Evolutionary conservation across 2,329 filamentous ascomycete species (phyloP), one percentile per base, ranked within the genome.

Genomic region (Fusarium sp.): DNA sequence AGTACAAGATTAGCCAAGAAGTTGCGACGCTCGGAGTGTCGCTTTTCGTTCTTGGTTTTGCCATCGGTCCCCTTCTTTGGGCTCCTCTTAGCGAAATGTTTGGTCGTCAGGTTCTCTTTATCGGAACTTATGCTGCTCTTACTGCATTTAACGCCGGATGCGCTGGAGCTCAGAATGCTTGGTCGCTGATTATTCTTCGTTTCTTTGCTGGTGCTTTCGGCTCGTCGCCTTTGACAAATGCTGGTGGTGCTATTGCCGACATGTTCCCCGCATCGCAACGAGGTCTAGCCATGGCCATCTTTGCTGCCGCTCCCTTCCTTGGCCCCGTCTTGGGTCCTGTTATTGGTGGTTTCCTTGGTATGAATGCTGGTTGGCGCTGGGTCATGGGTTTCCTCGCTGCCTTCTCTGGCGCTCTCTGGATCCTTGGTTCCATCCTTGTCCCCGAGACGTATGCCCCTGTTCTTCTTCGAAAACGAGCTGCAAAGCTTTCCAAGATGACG

Each of bases 301-400:
- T 95, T 81, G 91, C 88, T 20, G 93, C 93, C 1, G 93, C 93
- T 2, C 93, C 93, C 0, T 95, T 95, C 81, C 81, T 93, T 67
- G 92, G 92, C 58, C 92, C 92, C 5, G 85, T 96, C 0, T 65
- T 73, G 14, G 71, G 71, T 3, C 71, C 71, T 6, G 51, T 73
- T 16, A 88, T 91, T 10, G 94, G 94, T 71, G 94, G 93, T 10
- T 96, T 91, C 77, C 84, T 95, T 1, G 87, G 87, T 11, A 91
- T 94, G 77, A 88, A 87, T 1, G 83, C 85, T 0, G 91, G 92
- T n/a, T 95, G 93, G 93, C 84, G 93, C 73, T 95, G 93, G 92
- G 85, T 95, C 0, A 95, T 95, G 83, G 94, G 92, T 90, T 88
- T 96, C 73, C 93, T 95, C 76, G 84, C 95, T 6, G 95, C 96